phyloP scores from a whole-genome alignment of 176 grass and related monocot genomes.

The Tillandsia leiboldiana region DNA sequence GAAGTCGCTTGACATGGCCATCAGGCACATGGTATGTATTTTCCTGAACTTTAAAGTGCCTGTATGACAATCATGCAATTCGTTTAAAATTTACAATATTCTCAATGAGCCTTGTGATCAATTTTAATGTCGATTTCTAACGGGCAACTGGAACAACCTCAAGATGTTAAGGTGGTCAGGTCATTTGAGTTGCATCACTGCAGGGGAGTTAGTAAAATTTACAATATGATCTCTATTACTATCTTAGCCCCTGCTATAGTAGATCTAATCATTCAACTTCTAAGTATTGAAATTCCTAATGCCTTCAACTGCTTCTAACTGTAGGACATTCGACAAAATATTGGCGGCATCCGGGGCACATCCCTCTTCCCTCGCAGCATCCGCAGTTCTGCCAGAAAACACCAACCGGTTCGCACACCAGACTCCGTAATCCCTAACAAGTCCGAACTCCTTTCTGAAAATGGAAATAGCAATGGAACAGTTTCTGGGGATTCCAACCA shows the following conservation, averaged over 20 bases:
- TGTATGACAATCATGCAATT: too few species aligned
- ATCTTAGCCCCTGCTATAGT: background rate
- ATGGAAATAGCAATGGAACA: slow-evolving; percentile 30
- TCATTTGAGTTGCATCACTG: too few species aligned
- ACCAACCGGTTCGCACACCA: slow-evolving; percentile 33
- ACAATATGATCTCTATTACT: background rate
- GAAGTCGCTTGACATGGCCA: slow-evolving; percentile 96
- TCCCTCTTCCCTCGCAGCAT: slow-evolving; percentile 94
- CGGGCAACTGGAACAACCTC: too few species aligned
- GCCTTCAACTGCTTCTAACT: background rate
- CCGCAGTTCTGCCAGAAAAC: slow-evolving; percentile 47
- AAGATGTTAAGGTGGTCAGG: too few species aligned
- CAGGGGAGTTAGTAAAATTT: too few species aligned
- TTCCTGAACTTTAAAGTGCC: background rate
- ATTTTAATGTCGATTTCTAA: too few species aligned
- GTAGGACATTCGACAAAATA: slow-evolving; percentile 86
- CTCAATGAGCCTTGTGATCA: too few species aligned
- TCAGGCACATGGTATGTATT: slow-evolving; percentile 86
- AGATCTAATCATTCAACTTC: background rate
- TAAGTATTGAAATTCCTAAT: background rate
- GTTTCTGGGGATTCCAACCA: slow-evolving; percentile 26
- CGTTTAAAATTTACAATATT: too few species aligned
- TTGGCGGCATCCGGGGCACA: slow-evolving; percentile 63
- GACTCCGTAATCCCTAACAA: slow-evolving; percentile 40
- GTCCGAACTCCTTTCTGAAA: slow-evolving; percentile 36